A percentile compares a stretch with the other conserved stretches of the same genome.
Conservation (phyloP, 2,329 filamentous ascomycete genomes). For the Epichloe glyceriae region DNA sequence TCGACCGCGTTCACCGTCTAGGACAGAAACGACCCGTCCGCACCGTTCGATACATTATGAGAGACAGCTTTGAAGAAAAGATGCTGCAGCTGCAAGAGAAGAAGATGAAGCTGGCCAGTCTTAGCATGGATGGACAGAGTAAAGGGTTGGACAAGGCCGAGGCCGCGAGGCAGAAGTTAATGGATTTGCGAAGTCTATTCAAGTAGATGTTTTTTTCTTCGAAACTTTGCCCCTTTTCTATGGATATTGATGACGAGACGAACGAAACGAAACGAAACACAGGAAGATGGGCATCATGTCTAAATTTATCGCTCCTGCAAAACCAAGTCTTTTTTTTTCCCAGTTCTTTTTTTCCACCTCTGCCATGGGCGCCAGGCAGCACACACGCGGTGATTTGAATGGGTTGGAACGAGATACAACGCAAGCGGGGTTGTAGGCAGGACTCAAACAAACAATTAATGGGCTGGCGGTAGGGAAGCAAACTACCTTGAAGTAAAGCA, state of each 20-base stretch:
- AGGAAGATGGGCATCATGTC: background rate
- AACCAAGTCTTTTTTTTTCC: background rate
- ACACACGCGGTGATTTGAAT: too few species aligned
- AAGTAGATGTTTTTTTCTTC: conserved; percentile 21
- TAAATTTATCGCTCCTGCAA: background rate
- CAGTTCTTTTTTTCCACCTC: background rate
- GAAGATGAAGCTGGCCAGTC: conserved; percentile 80
- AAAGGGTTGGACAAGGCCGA: conserved; percentile 36
- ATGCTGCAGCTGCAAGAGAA: conserved; percentile 82
- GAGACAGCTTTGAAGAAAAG: conserved; percentile 81
- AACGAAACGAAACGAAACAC: background rate
- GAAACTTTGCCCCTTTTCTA: conserved; percentile 2
- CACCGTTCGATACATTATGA: conserved; percentile 86
- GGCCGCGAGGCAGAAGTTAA: conserved; percentile 47
- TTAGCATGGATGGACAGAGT: conserved; percentile 63
- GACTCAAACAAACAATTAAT: too few species aligned
- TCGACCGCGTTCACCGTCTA: conserved; percentile 83
- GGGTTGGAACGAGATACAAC: too few species aligned
- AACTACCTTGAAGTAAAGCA: too few species aligned
- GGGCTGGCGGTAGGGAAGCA: too few species aligned
- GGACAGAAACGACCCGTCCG: conserved; percentile 81
- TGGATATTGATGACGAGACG: background rate
- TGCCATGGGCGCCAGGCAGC: too few species aligned
- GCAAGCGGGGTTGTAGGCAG: too few species aligned
- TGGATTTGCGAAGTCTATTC: conserved; percentile 47